Evolutionary conservation across 2,329 filamentous ascomycete genomes (phyloP).

Genomic region (Xylaria sp.): DNA sequence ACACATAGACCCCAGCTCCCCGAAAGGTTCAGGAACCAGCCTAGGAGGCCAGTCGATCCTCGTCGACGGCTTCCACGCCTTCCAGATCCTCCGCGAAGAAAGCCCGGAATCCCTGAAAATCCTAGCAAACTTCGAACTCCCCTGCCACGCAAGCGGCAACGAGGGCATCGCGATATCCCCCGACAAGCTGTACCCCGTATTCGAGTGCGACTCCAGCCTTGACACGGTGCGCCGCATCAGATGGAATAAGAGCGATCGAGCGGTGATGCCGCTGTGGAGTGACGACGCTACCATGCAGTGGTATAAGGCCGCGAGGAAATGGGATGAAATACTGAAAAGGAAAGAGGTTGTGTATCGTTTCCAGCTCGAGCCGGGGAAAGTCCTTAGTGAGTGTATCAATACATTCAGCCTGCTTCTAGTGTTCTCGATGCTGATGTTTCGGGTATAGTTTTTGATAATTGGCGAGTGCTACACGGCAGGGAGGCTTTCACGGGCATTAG

Average conservation of each 20-base stretch:
- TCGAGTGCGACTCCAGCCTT: slow-evolving; percentile 65
- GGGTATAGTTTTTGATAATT: slow-evolving; percentile 89
- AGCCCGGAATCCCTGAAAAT: slow-evolving; percentile 66
- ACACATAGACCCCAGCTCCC: slow-evolving; percentile 59
- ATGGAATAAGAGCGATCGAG: slow-evolving; percentile 95
- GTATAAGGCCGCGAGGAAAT: slow-evolving; percentile 84
- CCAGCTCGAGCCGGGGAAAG: slow-evolving; percentile 80
- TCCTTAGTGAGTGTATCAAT: slow-evolving; percentile 70
- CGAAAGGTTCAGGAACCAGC: slow-evolving; percentile 31
- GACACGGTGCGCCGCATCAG: slow-evolving; percentile 69
- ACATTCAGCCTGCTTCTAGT: background rate
- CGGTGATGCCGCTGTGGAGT: slow-evolving; percentile 68
- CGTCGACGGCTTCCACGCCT: slow-evolving; percentile 86
- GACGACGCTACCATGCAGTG: slow-evolving; percentile 64
- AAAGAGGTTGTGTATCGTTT: slow-evolving; percentile 78
- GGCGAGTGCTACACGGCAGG: slow-evolving; percentile 90
- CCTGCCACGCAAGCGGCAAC: slow-evolving; percentile 91
- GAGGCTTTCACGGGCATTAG: slow-evolving; percentile 84
- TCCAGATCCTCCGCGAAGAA: slow-evolving; percentile 66
- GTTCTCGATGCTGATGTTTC: slow-evolving; percentile 11
- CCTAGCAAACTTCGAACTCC: slow-evolving; percentile 68
- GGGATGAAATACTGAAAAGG: slow-evolving; percentile 74
- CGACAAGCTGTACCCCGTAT: slow-evolving; percentile 74
- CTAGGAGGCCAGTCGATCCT: slow-evolving; percentile 82
- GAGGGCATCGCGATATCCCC: slow-evolving; percentile 83